Conservation (phyloP, 1,284 basidiomycete genomes). For the Austropuccinia psidii region DNA sequence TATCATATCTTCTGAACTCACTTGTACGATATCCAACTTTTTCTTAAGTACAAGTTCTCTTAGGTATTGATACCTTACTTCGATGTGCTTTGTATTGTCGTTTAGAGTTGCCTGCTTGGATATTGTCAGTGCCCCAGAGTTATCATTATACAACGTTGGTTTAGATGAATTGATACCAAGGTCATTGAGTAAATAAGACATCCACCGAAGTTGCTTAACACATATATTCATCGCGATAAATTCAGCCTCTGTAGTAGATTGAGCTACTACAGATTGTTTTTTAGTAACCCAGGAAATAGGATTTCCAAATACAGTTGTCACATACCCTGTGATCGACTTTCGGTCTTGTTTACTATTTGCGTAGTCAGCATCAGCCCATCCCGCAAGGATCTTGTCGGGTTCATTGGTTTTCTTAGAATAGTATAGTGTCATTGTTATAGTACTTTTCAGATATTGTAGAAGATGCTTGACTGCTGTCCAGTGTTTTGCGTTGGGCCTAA, state of each 20-base stretch:
- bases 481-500: not conserved
- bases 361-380: not conserved
- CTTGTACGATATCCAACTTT: not conserved
- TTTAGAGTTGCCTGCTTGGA: not conserved
- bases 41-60: not conserved
- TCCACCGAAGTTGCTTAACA: not conserved
- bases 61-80: not conserved
- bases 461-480: not conserved
- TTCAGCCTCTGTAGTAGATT: not conserved
- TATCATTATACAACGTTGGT: not conserved
- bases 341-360: not conserved
- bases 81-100: not conserved
- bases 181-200: not conserved
- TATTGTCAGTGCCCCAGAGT: not conserved
- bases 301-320: not conserved
- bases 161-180: not conserved
- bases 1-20: not conserved
- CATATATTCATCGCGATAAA: not conserved
- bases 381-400: too few relatives aligned
- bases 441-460: not conserved
- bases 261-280: slow-evolving; percentile 3
- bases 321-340: not conserved
- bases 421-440: not conserved
- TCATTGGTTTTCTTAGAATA: too few relatives aligned
- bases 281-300: slow-evolving; percentile 3